Base-by-base conservation (phyloP, 2,329 filamentous ascomycete species). In the Calonectria crousiana region DNA sequence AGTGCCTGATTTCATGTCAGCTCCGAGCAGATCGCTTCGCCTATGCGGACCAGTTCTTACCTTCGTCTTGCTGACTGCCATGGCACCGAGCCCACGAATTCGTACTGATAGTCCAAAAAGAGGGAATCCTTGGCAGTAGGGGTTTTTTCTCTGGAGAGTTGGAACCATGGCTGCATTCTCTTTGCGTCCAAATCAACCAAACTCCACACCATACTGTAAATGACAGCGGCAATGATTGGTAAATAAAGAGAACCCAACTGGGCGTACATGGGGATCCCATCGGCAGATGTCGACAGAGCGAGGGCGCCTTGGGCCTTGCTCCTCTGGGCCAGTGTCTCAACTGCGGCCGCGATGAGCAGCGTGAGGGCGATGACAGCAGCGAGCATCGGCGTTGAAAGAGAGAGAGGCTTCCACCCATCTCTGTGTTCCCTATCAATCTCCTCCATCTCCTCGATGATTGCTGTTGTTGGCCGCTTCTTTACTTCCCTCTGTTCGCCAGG, bases 181-280 rank as follows among this genome's bases (percentile, higher is more conserved):
- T 92, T 91, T 0, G 87, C 83, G 44, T 93, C 90, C 0, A 93
- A 79, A 67, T 93, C 91, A 0, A 92, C 85, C 90, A 90, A 92
- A 4, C 85, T 87, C 90, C 91, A 93, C 0, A 88, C 64, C 1
- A 92, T 84, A 44, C 90, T 89, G 73, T 91, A 92, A 0, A 89
- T 10, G 0, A 92, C 87, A 0, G 90, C 87, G 0, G 92, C 67
- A 0, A 92, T 84, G 0, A 88, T 92, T 0, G 91, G 91, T 0
- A 88, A 76, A 64, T 91, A 92, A 0, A 88, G 77, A n/a, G 90
- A 91, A 0, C 81, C 69, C 5, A 90, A 86, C 0, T 75, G 84
- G 0, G 80, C 81, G 0, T 76, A 74, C 0, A 82, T 3, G 0
- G 90, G 85, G 0, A 92, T 79, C 0, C 81, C 82, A 0, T 85